Evolutionary conservation across 768 basidiomycete species (phyloP).

Genomic region (Lactarius tabidus): DNA sequence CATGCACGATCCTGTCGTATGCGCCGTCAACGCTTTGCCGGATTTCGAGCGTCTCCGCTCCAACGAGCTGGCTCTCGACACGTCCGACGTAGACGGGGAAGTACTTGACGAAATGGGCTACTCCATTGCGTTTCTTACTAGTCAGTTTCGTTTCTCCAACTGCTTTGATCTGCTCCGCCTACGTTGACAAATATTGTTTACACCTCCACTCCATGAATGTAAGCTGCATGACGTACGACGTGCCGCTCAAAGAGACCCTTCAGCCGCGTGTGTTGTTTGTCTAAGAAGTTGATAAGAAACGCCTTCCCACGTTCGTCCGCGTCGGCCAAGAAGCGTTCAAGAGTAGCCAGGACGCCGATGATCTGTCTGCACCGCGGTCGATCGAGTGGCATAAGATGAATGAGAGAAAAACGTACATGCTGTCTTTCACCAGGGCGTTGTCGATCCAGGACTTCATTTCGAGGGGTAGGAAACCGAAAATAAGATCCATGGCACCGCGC

Average conservation of each 20-base stretch:
- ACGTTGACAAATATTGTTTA: constrained; percentile 7
- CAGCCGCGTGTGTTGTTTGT: constrained; percentile 78
- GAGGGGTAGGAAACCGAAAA: constrained; percentile 86
- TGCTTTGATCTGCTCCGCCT: constrained; percentile 84
- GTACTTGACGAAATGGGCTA: constrained; percentile 86
- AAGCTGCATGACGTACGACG: constrained; percentile 43
- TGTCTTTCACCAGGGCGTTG: constrained; percentile 66
- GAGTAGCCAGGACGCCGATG: constrained; percentile 70
- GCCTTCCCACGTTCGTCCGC: constrained; percentile 76
- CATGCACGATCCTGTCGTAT: constrained; percentile 83
- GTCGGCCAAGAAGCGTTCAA: constrained; percentile 74
- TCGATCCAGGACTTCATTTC: constrained; percentile 89
- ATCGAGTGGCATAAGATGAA: background rate
- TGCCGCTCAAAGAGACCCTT: constrained; percentile 76
- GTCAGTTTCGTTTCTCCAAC: constrained; percentile 90
- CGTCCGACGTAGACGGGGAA: constrained; percentile 86
- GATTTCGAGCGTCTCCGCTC: constrained; percentile 72
- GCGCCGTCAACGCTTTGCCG: constrained; percentile 71
- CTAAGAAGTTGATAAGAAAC: constrained; percentile 67
- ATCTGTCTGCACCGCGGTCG: constrained; percentile 56
- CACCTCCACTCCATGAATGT: background rate
- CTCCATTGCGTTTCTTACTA: constrained; percentile 89
- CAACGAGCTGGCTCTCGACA: constrained; percentile 80
- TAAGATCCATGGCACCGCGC: constrained; percentile 87
- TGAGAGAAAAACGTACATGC: constrained; percentile 47